Percentiles rank a stretch among this genome's conserved stretches.
Evolutionary conservation across 805 yeast genomes (phyloP).

Genomic region (Saturnispora ahearnii): DNA sequence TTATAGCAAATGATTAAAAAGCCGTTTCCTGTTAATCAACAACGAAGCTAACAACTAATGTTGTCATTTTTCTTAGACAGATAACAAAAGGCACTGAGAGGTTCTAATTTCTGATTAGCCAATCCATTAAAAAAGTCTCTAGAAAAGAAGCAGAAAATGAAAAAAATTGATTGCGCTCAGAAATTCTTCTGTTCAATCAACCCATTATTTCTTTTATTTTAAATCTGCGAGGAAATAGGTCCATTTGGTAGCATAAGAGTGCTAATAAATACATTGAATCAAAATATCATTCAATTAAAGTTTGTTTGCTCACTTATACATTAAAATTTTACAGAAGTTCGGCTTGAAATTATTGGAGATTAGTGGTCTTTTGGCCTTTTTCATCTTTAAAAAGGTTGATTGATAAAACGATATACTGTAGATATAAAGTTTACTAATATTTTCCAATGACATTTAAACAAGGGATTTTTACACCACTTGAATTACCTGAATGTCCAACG

Average conservation of each 20-base stretch:
- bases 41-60: too few relatives aligned
- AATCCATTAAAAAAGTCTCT: background rate
- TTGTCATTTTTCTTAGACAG: too few relatives aligned
- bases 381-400: background rate
- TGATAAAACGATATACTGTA: background rate
- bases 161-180: background rate
- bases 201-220: background rate
- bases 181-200: background rate
- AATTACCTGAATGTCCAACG: slow-evolving; percentile 6
- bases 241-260: background rate
- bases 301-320: background rate
- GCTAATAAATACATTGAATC: background rate
- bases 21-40: too few relatives aligned
- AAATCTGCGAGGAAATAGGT: background rate
- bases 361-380: background rate
- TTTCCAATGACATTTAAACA: background rate
- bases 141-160: background rate
- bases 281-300: background rate
- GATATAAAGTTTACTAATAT: background rate
- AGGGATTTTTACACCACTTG: background rate
- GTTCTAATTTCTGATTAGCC: background rate
- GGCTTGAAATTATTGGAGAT: background rate
- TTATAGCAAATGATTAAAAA: too few relatives aligned
- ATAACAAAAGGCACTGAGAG: too few relatives aligned
- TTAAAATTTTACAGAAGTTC: background rate